Evolutionary conservation across 1,139 yeast genomes (phyloP), one percentile per base, ranked within the genome.

Genomic region (Yamadazyma pseudoaaseri): DNA sequence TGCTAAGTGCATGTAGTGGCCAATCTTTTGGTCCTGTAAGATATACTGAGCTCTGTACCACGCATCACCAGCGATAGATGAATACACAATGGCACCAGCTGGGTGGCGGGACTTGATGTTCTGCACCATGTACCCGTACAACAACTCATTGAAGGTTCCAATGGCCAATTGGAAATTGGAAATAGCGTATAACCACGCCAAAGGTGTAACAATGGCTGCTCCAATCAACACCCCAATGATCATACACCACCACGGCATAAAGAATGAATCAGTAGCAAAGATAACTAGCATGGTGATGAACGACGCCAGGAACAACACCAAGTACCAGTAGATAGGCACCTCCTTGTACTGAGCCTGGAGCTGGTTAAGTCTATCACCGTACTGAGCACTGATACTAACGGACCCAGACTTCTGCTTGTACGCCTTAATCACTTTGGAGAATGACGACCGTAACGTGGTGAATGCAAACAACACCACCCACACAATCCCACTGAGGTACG

Each of bases 31-130:
- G 48, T 70, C 68, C 39, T 71, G 73, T 22, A 73, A 53, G 44
- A 69, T 70, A 42, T 58, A 68, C 45, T 73, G 78, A 1, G 77
- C 76, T 30, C 78, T 48, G 41, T 73, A 72, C 76, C 77, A 73
- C 1, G 77, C 73, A 47, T 72, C 69, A 2, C 78, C 78, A 0
- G 76, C 73, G n/a, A 73, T 56, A 2, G 76, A 66, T 4, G 77
- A 74, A 45, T 69, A 73, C 2, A 70, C 63, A 1, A 70, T 51
- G 1, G 74, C 77, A 8, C 75, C 70, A 2, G 66, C 74, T 1
- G 77, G 77, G 38, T 72, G 76, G 10, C 49, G 46, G 11, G n/a
- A n/a, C n/a, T 47, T 34, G 2, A 44, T 34, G 15, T 51, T 44
- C 42, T 72, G 70, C 4, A 68, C 60, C 62, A 73, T 54, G 38